Evolutionary conservation across 2,329 filamentous ascomycete species (phyloP).

Genomic region (Dendrostoma leiphaemia): DNA sequence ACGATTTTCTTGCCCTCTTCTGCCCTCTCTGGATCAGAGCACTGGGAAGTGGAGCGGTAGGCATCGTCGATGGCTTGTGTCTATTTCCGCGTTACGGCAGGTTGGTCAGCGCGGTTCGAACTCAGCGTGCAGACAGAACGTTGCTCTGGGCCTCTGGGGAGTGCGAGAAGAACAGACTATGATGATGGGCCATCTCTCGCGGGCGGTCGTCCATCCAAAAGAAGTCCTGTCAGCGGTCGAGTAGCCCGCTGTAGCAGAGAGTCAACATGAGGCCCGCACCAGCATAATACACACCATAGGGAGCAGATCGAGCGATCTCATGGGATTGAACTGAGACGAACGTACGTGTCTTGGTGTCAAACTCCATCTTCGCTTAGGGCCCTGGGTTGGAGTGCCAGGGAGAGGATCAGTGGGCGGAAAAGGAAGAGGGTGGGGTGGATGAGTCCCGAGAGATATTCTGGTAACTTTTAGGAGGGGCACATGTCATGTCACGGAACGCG

Average conservation of each 20-base stretch:
- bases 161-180: conserved; percentile 55
- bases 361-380: conserved; percentile 60
- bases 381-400: neutral
- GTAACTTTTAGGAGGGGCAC: conserved; percentile 3
- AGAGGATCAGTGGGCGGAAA: neutral
- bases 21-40: conserved; percentile 60
- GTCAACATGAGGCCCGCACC: neutral
- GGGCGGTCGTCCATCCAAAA: conserved; percentile 82
- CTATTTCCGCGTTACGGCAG: conserved; percentile 39
- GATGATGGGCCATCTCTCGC: conserved; percentile 91
- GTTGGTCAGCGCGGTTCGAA: neutral
- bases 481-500: no score
- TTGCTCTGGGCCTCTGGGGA: neutral
- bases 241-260: conserved; percentile 61
- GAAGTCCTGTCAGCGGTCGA: conserved; percentile 79
- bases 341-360: conserved; percentile 72
- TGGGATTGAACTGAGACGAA: conserved; percentile 9
- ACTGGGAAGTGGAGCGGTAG: conserved; percentile 67
- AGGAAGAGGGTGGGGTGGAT: neutral
- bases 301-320: neutral
- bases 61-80: conserved; percentile 92
- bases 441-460: neutral
- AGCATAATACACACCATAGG: no score
- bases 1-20: conserved; percentile 86
- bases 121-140: neutral